Conservation (phyloP, 2,329 filamentous ascomycete genomes). For the Emergomyces orientalis region DNA sequence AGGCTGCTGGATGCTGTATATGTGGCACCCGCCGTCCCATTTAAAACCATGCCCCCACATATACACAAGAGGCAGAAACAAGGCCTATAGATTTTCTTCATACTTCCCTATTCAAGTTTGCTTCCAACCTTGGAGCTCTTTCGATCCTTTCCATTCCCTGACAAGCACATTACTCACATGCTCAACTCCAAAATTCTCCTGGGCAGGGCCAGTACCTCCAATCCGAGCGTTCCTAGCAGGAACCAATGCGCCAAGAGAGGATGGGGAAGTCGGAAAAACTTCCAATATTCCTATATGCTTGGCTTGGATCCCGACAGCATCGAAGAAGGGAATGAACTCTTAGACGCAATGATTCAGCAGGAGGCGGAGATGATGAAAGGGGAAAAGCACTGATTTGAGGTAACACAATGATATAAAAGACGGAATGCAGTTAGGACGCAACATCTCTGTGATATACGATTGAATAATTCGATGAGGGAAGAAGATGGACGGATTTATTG, state of each 20-base stretch:
- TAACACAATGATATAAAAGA: neutral
- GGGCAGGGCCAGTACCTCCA: neutral
- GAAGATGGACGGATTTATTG: neutral
- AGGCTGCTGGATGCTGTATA: neutral
- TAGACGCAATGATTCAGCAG: constrained; percentile 13
- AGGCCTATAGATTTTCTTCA: neutral
- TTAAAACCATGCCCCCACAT: neutral
- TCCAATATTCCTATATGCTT: constrained; percentile 18
- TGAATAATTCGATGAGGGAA: neutral
- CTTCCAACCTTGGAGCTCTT: neutral
- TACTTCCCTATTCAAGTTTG: neutral
- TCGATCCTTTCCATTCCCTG: neutral
- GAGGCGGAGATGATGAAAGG: neutral
- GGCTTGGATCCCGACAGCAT: constrained; percentile 15
- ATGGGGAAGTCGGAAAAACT: constrained; percentile 17
- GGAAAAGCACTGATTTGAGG: neutral
- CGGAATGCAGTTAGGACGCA: neutral
- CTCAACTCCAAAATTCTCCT: neutral
- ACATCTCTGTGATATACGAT: neutral
- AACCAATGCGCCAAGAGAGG: constrained; percentile 15
- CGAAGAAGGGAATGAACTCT: constrained; percentile 18
- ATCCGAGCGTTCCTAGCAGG: constrained; percentile 8
- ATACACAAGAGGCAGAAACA: neutral
- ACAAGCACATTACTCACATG: neutral
- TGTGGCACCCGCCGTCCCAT: neutral